Percentiles rank a stretch among this genome's conserved stretches.
These are phyloP conservation scores for Limnomonas spitsbergensis DNA, from an alignment of 139 green algal genomes.

Conservation along the genomic window DNA sequence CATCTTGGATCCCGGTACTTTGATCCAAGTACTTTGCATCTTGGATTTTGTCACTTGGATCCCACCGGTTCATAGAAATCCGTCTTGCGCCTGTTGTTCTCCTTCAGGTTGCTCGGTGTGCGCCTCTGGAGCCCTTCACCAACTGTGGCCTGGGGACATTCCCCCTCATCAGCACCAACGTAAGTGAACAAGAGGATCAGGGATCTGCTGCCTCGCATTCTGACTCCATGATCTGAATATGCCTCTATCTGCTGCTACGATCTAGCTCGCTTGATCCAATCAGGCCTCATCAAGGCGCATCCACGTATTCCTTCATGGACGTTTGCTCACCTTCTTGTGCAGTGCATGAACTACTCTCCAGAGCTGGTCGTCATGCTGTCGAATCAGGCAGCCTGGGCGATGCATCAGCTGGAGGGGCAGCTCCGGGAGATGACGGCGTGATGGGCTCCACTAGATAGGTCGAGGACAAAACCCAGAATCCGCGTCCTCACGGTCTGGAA, in stretches of 20 bases:
- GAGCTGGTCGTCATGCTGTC: conserved; percentile 14
- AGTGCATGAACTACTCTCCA: conserved; percentile 9
- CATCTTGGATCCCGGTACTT: no score
- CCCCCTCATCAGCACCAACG: neutral
- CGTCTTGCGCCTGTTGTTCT: no score
- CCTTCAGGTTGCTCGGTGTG: no score
- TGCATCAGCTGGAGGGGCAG: neutral
- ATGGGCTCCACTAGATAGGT: no score
- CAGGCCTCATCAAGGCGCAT: neutral
- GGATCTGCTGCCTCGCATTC: no score
- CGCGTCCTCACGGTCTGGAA: no score
- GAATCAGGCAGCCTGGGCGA: neutral
- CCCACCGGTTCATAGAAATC: no score
- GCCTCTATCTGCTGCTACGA: neutral
- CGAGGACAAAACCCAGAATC: no score
- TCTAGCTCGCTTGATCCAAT: neutral
- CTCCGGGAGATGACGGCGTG: neutral
- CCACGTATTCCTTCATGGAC: neutral
- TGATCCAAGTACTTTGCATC: no score
- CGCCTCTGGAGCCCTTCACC: no score
- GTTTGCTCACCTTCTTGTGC: neutral
- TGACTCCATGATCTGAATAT: neutral
- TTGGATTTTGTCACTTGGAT: no score
- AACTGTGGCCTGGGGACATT: neutral
- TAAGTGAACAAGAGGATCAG: no score